A percentile compares a stretch with the other conserved stretches of the same genome.
Conservation (phyloP, 1,284 basidiomycete genomes). For the Nidula niveotomentosa region DNA sequence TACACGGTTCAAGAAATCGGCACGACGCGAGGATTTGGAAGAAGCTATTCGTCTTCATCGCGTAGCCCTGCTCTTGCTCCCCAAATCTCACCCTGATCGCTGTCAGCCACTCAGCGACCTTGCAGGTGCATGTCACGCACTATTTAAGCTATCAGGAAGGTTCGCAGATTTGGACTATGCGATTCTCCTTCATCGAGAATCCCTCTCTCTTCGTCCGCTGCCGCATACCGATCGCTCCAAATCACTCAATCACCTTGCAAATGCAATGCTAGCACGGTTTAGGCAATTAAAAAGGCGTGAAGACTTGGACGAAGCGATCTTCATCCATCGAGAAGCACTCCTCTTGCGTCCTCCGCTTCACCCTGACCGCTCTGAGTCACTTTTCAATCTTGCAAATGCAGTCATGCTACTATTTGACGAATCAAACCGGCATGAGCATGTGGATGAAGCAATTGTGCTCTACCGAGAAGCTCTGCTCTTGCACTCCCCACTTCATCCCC, state of each 20-base stretch:
- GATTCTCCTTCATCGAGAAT: neutral
- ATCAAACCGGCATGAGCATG: no score
- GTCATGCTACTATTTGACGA: no score
- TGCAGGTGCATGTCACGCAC: neutral
- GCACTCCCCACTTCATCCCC: no score
- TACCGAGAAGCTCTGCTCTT: no score
- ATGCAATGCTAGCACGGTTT: neutral
- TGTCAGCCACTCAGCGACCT: neutral
- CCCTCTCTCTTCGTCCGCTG: neutral
- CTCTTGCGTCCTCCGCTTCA: neutral
- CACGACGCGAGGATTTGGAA: no score
- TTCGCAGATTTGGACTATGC: neutral
- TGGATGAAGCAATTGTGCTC: no score
- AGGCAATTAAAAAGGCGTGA: neutral
- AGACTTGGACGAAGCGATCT: neutral
- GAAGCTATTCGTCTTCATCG: no score
- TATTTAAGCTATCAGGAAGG: neutral
- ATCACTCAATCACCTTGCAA: neutral
- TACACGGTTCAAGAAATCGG: no score
- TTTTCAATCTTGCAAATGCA: constrained; percentile 6
- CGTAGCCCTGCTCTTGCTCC: no score
- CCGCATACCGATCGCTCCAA: neutral
- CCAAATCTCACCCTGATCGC: no score
- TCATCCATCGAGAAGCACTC: constrained; percentile 4
- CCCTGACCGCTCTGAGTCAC: neutral